Conservation (phyloP, 106 monocot species). For the Chionographis japonica region DNA sequence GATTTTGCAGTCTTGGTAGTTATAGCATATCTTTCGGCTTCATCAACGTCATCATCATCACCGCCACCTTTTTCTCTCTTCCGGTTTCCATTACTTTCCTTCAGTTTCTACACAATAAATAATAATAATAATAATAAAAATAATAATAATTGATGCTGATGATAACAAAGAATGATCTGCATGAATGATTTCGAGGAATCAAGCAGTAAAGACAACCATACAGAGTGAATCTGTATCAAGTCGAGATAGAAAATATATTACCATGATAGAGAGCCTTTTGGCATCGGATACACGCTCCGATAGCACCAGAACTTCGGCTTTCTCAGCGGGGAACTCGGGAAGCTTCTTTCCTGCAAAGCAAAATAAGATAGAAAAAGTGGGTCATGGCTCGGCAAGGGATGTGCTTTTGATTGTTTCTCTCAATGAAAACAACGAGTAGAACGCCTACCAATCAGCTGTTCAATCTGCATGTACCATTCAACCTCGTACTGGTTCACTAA, state of each 20-base stretch:
- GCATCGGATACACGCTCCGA: slow-evolving; percentile 52
- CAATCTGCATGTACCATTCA: slow-evolving; percentile 73
- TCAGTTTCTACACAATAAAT: slow-evolving; percentile 36
- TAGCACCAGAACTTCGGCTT: slow-evolving; percentile 41
- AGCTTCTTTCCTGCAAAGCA: slow-evolving; percentile 45
- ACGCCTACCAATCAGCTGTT: slow-evolving; percentile 62
- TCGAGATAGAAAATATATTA: slow-evolving; percentile 6
- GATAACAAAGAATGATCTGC: neutral
- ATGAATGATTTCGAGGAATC: neutral
- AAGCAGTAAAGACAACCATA: neutral
- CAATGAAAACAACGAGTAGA: neutral
- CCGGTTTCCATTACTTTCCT: slow-evolving; percentile 39
- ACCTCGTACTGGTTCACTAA: slow-evolving; percentile 89
- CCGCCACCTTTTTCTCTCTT: slow-evolving; percentile 38
- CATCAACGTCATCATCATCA: slow-evolving; percentile 41
- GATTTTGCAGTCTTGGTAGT: slow-evolving; percentile 13
- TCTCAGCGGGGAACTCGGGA: slow-evolving; percentile 27
- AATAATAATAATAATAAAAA: neutral
- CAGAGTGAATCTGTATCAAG: neutral
- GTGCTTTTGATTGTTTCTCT: neutral
- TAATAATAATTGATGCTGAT: neutral
- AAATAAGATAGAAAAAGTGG: neutral
- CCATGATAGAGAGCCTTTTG: slow-evolving; percentile 47
- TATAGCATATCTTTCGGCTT: slow-evolving; percentile 16
- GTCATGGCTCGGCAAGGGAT: too few species aligned